These are phyloP conservation scores for Yamadazyma triangularis DNA, from an alignment of 1,139 yeast genomes.

Conservation along the genomic window DNA sequence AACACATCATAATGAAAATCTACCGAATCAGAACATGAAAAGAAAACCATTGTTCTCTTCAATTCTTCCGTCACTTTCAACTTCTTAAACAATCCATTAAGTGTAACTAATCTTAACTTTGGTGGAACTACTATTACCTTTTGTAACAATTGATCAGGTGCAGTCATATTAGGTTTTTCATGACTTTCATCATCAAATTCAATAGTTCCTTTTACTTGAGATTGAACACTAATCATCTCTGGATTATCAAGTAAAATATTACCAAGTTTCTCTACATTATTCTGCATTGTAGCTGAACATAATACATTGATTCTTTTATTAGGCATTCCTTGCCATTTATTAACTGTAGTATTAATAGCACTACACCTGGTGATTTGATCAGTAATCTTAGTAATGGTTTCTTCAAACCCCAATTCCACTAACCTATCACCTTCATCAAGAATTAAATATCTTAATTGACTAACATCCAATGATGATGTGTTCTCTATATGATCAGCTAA, in stretches of 20 bases:
- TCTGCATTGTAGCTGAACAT: conserved; percentile 93
- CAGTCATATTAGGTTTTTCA: conserved; percentile 33
- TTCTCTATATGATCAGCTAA: conserved; percentile 89
- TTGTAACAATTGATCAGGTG: conserved; percentile 89
- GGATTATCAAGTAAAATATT: conserved; percentile 70
- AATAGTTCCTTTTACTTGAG: conserved; percentile 27
- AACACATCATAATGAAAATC: conserved; percentile 82
- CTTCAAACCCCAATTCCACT: conserved; percentile 94
- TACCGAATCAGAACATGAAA: conserved; percentile 93
- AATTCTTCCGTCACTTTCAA: conserved; percentile 27
- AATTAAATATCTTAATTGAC: conserved; percentile 76
- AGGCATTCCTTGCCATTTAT: conserved; percentile 57
- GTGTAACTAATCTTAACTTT: conserved; percentile 76
- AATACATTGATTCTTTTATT: conserved; percentile 66
- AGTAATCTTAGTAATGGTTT: conserved; percentile 76
- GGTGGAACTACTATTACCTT: conserved; percentile 83
- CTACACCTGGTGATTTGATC: conserved; percentile 47
- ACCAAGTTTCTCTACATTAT: conserved; percentile 75
- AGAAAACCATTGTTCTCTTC: conserved; percentile 72
- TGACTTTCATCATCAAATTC: conserved; percentile 33
- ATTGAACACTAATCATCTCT: conserved; percentile 50
- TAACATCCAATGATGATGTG: conserved; percentile 63
- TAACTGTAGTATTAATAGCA: conserved; percentile 33
- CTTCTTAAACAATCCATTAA: conserved; percentile 60
- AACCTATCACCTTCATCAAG: conserved; percentile 94